phyloP scores from a whole-genome alignment of 179 eudicot species.

The Heliamphora pulchella region DNA sequence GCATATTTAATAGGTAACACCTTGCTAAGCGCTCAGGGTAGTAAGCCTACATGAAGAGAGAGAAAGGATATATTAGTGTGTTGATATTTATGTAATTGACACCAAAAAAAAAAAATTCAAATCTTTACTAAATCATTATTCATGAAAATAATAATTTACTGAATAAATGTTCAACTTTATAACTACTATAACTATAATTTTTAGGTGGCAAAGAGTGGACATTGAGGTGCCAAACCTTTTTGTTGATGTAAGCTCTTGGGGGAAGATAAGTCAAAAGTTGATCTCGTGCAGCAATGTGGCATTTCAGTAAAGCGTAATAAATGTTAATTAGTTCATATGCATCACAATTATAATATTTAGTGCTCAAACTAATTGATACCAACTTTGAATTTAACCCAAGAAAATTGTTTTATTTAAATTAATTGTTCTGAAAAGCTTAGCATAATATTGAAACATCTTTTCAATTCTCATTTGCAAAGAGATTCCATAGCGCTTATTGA shows the following conservation, averaged over 20 bases:
- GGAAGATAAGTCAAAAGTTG: not conserved
- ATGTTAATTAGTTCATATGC: too few relatives aligned
- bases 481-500: not conserved
- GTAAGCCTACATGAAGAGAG: constrained; percentile 32
- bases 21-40: constrained; percentile 54
- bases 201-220: too few relatives aligned
- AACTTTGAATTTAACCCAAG: not conserved
- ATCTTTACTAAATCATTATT: not conserved
- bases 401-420: not conserved
- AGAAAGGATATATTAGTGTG: not conserved
- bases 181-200: too few relatives aligned
- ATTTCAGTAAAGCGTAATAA: too few relatives aligned
- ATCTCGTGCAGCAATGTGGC: not conserved
- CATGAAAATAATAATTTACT: not conserved
- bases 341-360: too few relatives aligned
- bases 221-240: too few relatives aligned
- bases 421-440: too few relatives aligned
- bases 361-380: too few relatives aligned
- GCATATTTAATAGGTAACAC: constrained; percentile 44
- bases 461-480: not conserved
- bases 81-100: not conserved
- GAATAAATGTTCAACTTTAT: too few relatives aligned
- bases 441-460: not conserved
- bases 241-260: too few relatives aligned
- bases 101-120: not conserved